A percentile compares a stretch with the other conserved stretches of the same genome.
phyloP scores from a whole-genome alignment of 495 filamentous ascomycete genomes.

The Pseudotulostoma volvatum region DNA sequence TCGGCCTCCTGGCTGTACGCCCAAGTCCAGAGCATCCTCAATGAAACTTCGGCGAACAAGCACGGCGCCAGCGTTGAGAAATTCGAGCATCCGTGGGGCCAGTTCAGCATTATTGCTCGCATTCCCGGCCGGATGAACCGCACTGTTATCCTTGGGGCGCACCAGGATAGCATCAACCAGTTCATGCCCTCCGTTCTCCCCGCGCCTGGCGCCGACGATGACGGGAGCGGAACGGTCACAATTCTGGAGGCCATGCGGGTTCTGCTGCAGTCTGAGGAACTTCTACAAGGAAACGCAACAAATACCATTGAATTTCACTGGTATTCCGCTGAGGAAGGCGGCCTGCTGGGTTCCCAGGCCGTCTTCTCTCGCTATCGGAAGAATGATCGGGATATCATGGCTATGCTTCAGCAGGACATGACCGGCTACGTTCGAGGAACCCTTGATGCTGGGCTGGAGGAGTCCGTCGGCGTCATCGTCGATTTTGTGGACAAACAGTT shows the following conservation, averaged over 20 bases:
- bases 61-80: conserved; percentile 50
- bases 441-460: conserved; percentile 62
- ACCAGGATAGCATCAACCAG: conserved; percentile 79
- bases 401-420: conserved; percentile 99
- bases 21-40: conserved; percentile 57
- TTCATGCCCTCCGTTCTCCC: conserved; percentile 72
- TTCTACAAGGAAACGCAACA: conserved; percentile 33
- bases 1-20: conserved; percentile 78
- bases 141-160: conserved; percentile 63
- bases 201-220: conserved; percentile 60
- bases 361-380: conserved; percentile 79
- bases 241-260: conserved; percentile 56
- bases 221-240: conserved; percentile 63
- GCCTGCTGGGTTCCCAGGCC: conserved; percentile 69
- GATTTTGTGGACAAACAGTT: conserved; percentile 75
- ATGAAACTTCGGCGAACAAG: conserved; percentile 48
- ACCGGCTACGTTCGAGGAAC: conserved; percentile 80
- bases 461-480: conserved; percentile 83
- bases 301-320: conserved; percentile 96
- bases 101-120: conserved; percentile 81
- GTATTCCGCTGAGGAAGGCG: conserved; percentile 87
- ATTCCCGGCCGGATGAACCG: conserved; percentile 76
- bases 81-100: conserved; percentile 77
- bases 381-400: conserved; percentile 60
- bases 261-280: conserved; percentile 38